A percentile compares a stretch with the other conserved stretches of the same genome.
phyloP scores from a whole-genome alignment of 768 basidiomycete species.

The Boletus insuetus region DNA sequence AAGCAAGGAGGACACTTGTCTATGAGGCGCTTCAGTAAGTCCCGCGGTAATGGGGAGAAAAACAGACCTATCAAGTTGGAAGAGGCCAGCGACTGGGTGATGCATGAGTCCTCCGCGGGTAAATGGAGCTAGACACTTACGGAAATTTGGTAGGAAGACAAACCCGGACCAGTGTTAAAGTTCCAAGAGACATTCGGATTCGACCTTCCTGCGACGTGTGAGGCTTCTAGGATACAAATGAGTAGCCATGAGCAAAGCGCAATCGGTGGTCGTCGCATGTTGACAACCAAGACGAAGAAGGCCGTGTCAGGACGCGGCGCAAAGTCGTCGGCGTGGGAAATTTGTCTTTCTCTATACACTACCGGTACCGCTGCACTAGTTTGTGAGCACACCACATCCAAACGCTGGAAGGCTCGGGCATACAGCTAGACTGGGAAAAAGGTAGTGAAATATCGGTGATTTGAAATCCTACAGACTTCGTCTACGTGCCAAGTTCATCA shows the following conservation, averaged over 20 bases:
- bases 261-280: slow-evolving; percentile 24
- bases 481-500: background rate
- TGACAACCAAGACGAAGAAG: background rate
- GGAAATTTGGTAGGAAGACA: slow-evolving; percentile 25
- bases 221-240: slow-evolving; percentile 3
- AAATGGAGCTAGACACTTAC: slow-evolving; percentile 15
- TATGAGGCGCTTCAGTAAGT: slow-evolving; percentile 15
- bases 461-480: background rate
- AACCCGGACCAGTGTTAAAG: slow-evolving; percentile 5
- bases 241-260: slow-evolving; percentile 17
- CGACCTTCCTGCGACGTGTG: slow-evolving; percentile 1
- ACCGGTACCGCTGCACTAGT: too few species aligned
- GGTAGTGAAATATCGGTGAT: too few species aligned
- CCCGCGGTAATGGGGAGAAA: background rate
- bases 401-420: background rate
- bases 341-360: background rate
- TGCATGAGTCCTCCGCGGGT: slow-evolving; percentile 11
- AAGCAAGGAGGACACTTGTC: slow-evolving; percentile 86
- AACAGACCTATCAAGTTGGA: slow-evolving; percentile 16
- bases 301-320: background rate
- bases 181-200: slow-evolving; percentile 19
- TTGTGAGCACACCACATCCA: too few species aligned
- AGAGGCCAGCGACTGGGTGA: slow-evolving; percentile 19
- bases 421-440: background rate
- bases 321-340: slow-evolving; percentile 13